Evolutionary conservation across 441 rosid species (phyloP), one percentile per base, ranked within the genome.

Genomic region (Populus trichocarpa): DNA sequence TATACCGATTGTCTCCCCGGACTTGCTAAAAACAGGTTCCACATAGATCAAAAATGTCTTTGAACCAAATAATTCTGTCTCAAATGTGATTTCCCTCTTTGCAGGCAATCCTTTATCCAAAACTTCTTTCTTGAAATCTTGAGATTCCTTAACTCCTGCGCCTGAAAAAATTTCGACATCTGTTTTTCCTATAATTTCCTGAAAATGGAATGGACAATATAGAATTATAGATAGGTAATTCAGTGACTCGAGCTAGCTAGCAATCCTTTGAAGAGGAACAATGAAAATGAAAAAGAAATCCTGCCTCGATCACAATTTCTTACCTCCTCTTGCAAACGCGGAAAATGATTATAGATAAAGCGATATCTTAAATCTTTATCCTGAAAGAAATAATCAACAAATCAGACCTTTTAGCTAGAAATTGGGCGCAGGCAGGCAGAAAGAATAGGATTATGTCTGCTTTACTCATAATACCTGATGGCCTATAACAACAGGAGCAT

Each of bases 171-270:
- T 96, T 84, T 96, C 99, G 28, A 90, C 80, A 35, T 96, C 99
- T 26, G 97, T 94, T 77, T 96, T 96, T 6, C 98, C 98, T 79
- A 96, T 69, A 75, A 96, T 93, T 78, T 96, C 98, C 98, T 96
- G 90, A 78, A 82, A 89, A 59, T 13, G 70, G 65, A 69, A 80
- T 28, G 7, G 57, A 70, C 67, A 36, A 12, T 40, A 70, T 65
- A 40, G 61, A 71, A 30, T 16, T 40, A 70, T 68, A 35, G 50
- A 71, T 11, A 72, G 69, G 75, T 33, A 61, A 9, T 11, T 65
- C 75, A 71, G n/a, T 61, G 69, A 38, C 68, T 38, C 59, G 14
- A 61, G 66, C 28, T 22, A 70, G 74, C 28, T 46, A 46, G 80
- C 59, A 71, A 20, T 59, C 18, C 42, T 33, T 16, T 12, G 10